A percentile compares a stretch with the other conserved stretches of the same genome.
Evolutionary conservation across 768 basidiomycete species (phyloP).

Genomic region (Boletus rubescentipes): DNA sequence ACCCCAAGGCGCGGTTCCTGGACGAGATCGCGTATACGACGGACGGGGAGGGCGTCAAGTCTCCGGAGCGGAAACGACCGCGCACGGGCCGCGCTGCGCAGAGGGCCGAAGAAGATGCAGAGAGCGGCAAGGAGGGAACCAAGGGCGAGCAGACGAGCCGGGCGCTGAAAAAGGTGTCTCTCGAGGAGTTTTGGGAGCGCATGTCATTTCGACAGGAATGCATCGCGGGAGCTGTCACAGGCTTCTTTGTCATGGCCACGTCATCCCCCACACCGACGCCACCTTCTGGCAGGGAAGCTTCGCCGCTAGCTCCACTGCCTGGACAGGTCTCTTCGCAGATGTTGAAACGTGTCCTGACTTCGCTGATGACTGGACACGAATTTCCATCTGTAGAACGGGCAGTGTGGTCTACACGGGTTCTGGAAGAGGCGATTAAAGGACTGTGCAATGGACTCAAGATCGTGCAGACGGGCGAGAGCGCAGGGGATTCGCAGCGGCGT

Average conservation of each 20-base stretch:
- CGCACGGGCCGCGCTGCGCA: slow-evolving; percentile 28
- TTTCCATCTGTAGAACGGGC: slow-evolving; percentile 69
- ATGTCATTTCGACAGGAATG: slow-evolving; percentile 98
- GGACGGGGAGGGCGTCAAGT: slow-evolving; percentile 54
- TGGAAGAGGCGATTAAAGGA: slow-evolving; percentile 67
- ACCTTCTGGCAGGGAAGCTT: slow-evolving; percentile 25
- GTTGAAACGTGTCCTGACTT: slow-evolving; percentile 66
- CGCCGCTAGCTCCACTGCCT: slow-evolving; percentile 49
- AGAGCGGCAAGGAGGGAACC: slow-evolving; percentile 27
- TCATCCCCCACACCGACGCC: slow-evolving; percentile 28
- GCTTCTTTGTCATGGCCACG: slow-evolving; percentile 79
- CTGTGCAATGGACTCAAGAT: slow-evolving; percentile 63
- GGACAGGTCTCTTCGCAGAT: slow-evolving; percentile 67
- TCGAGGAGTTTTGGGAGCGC: slow-evolving; percentile 94
- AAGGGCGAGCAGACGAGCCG: slow-evolving; percentile 44
- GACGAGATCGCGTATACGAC: slow-evolving; percentile 83
- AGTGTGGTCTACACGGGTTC: slow-evolving; percentile 64
- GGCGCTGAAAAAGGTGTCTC: slow-evolving; percentile 56
- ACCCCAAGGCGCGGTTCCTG: slow-evolving; percentile 92
- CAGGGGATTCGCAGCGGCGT: slow-evolving; percentile 30
- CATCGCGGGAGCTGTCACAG: slow-evolving; percentile 84
- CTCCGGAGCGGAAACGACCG: slow-evolving; percentile 61
- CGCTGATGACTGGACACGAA: slow-evolving; percentile 72
- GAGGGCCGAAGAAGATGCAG: slow-evolving; percentile 22
- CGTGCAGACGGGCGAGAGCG: slow-evolving; percentile 18